Conservation (phyloP, 768 basidiomycete genomes). For the Leccinellum luteum region DNA sequence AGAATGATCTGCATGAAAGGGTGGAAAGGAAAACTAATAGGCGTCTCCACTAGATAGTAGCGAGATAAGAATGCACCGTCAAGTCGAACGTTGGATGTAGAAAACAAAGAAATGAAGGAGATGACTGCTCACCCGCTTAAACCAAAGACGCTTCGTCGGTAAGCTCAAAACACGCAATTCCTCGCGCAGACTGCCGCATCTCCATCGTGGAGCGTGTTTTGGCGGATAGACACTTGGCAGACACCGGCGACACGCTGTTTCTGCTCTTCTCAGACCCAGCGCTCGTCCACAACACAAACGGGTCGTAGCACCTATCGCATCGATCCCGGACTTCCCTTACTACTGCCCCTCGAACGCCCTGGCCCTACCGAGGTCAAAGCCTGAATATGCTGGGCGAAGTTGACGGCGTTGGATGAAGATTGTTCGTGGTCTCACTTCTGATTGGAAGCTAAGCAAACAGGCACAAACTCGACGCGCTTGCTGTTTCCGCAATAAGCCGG, state of each 20-base stretch:
- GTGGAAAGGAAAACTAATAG: background rate
- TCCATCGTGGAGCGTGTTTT: constrained; percentile 74
- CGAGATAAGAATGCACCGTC: background rate
- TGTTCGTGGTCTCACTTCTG: too few species aligned
- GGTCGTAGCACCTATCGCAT: too few species aligned
- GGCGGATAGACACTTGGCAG: constrained; percentile 67
- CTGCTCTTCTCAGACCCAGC: constrained; percentile 37
- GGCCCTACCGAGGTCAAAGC: constrained; percentile 49
- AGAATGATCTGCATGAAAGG: background rate
- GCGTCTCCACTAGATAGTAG: background rate
- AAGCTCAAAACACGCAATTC: constrained; percentile 87
- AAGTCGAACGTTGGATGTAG: background rate
- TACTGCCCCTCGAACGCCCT: constrained; percentile 1
- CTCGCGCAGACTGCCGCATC: constrained; percentile 94
- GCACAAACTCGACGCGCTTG: background rate
- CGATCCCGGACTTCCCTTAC: background rate
- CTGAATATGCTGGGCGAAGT: constrained; percentile 92
- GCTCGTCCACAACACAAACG: constrained; percentile 14
- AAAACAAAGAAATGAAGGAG: background rate
- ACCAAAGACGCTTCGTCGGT: constrained; percentile 80
- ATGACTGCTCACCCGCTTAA: constrained; percentile 72
- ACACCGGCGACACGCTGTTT: constrained; percentile 22
- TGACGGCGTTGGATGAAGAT: too few species aligned
- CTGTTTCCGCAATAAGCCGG: background rate
- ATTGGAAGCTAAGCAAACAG: background rate